Conservation (phyloP, 2,329 filamentous ascomycete species). For the Aspergillus eucalypticola region DNA sequence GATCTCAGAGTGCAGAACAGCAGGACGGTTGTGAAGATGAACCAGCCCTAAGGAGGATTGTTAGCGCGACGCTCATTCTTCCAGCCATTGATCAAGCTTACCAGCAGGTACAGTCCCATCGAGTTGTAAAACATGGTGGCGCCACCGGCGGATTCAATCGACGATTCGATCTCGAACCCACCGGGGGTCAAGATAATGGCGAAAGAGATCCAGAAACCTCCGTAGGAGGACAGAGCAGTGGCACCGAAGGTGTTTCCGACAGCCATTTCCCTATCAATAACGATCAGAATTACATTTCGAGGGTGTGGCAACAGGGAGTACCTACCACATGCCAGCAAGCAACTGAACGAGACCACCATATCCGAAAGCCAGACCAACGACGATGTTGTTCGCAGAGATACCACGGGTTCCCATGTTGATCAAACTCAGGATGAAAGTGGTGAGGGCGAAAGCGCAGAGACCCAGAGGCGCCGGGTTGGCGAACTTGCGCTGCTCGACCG, state of each 20-base stretch:
- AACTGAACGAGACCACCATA: conserved; percentile 80
- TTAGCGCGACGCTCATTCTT: conserved; percentile 9
- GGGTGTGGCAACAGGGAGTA: conserved; percentile 14
- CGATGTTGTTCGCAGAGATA: conserved; percentile 64
- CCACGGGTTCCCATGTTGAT: conserved; percentile 69
- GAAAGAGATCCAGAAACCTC: conserved; percentile 80
- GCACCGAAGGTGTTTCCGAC: conserved; percentile 86
- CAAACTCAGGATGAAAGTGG: conserved; percentile 75
- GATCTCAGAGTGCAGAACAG: conserved; percentile 74
- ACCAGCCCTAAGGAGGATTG: conserved; percentile 62
- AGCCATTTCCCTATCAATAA: conserved; percentile 71
- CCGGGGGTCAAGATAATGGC: conserved; percentile 70
- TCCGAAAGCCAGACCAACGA: conserved; percentile 68
- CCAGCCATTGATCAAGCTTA: conserved; percentile 30
- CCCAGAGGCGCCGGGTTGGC: conserved; percentile 79
- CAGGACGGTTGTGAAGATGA: conserved; percentile 78
- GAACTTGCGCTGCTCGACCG: conserved; percentile 67
- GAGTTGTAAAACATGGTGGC: conserved; percentile 57
- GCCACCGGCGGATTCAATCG: conserved; percentile 34
- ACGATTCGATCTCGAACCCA: conserved; percentile 60
- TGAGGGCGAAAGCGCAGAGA: conserved; percentile 76
- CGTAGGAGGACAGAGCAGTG: conserved; percentile 77
- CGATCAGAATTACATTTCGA: conserved; percentile 4
- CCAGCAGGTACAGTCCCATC: conserved; percentile 72
- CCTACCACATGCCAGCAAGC: conserved; percentile 81